Conservation (phyloP, 176 grass and related monocot species). For the Ampelocalamus luodianensis region DNA sequence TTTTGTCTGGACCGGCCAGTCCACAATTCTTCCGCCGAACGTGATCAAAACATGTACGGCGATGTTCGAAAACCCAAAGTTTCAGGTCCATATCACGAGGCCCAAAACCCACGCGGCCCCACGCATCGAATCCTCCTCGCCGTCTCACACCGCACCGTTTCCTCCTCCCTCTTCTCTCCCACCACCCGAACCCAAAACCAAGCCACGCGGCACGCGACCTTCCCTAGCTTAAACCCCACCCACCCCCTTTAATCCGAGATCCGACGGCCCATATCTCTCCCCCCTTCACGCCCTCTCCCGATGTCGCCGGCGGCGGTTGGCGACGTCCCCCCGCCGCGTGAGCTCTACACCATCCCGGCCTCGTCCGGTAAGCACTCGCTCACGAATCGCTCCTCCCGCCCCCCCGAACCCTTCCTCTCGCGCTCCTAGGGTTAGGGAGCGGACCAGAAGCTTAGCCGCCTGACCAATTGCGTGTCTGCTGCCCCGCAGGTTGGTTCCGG, state of each 20-base stretch:
- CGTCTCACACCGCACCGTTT: conserved; percentile 1
- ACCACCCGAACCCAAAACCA: conserved; percentile 28
- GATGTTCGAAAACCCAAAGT: background rate
- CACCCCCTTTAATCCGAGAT: conserved; percentile 36
- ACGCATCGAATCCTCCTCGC: conserved; percentile 11
- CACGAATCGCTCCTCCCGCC: background rate
- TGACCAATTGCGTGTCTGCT: conserved; percentile 21
- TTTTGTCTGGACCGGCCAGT: too few species aligned
- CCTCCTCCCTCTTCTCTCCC: background rate
- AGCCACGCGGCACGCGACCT: background rate
- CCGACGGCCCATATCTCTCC: conserved; percentile 52
- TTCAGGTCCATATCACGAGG: conserved; percentile 10
- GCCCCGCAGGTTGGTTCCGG: conserved; percentile 77
- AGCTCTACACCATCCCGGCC: conserved; percentile 76
- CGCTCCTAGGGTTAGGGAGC: conserved; percentile 46
- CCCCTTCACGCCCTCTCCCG: conserved; percentile 44
- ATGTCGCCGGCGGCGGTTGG: conserved; percentile 54
- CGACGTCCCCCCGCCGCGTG: conserved; percentile 40
- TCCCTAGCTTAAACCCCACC: conserved; percentile 22
- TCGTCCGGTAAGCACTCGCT: conserved; percentile 48
- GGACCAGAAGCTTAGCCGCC: conserved; percentile 14
- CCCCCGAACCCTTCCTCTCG: background rate
- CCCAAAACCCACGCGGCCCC: background rate
- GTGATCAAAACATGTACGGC: background rate
- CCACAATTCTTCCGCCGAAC: background rate